Conservation (phyloP, 768 basidiomycete species). For the Tricholoma sp. region DNA sequence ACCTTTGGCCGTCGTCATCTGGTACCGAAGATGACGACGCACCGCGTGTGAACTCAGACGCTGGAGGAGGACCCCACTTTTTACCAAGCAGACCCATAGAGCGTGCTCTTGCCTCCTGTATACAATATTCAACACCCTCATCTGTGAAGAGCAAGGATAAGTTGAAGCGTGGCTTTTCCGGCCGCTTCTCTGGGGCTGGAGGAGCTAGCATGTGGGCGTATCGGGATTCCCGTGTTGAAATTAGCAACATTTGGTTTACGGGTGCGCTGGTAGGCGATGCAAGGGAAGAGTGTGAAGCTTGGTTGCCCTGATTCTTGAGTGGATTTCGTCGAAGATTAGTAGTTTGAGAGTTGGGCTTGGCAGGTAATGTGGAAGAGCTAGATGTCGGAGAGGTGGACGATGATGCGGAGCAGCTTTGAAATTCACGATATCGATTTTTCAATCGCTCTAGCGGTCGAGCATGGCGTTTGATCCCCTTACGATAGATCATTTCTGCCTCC, state of each 20-base stretch:
- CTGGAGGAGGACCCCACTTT: constrained; percentile 71
- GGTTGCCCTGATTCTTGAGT: constrained; percentile 19
- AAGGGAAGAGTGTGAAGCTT: constrained; percentile 23
- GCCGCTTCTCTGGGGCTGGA: constrained; percentile 60
- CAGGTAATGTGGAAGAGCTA: constrained; percentile 13
- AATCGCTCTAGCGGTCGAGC: constrained; percentile 83
- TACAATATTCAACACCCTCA: constrained; percentile 76
- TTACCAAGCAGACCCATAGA: constrained; percentile 81
- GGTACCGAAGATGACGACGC: constrained; percentile 31
- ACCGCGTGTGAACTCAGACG: constrained; percentile 31
- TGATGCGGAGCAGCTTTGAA: constrained; percentile 57
- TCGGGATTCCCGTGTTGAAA: constrained; percentile 41
- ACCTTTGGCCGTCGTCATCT: constrained; percentile 50
- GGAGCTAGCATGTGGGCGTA: constrained; percentile 76
- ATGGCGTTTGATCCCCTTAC: constrained; percentile 73
- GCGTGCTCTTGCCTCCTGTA: constrained; percentile 76
- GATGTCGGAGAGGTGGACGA: constrained; percentile 17
- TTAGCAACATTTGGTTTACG: constrained; percentile 20
- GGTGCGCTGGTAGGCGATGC: constrained; percentile 24
- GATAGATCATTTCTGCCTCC: constrained; percentile 80
- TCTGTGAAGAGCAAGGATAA: constrained; percentile 69
- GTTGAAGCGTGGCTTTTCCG: constrained; percentile 67
- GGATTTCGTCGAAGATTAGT: constrained; percentile 21
- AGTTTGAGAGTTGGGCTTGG: background rate
- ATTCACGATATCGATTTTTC: constrained; percentile 76